Evolutionary conservation across 345 rosid species (phyloP).

Genomic region (rapeseed (Brassica napus)): Da-Ae NC_063442.1:4936501-4937000

Average conservation of each 20-base stretch:
- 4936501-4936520: slow-evolving; percentile 96
- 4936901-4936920: too few relatives aligned
- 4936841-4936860: too few relatives aligned
- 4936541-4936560: slow-evolving; percentile 80
- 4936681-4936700: slow-evolving; percentile 46
- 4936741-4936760: slow-evolving; percentile 36
- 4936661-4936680: slow-evolving; percentile 54
- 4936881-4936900: too few relatives aligned
- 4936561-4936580: slow-evolving; percentile 28
- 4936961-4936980: background rate
- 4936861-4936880: too few relatives aligned
- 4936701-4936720: slow-evolving; percentile 57
- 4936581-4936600: background rate
- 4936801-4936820: too few relatives aligned
- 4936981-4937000: background rate
- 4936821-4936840: background rate
- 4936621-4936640: background rate
- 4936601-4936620: background rate
- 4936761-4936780: slow-evolving; percentile 21
- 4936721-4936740: slow-evolving; percentile 44
- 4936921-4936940: too few relatives aligned
- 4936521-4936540: slow-evolving; percentile 96
- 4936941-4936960: background rate
- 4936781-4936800: background rate
- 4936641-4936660: slow-evolving; percentile 67